Percentiles rank a stretch among this genome's conserved stretches.
phyloP scores from a whole-genome alignment of 495 filamentous ascomycete species.

The Penicillium psychrofluorescens region DNA sequence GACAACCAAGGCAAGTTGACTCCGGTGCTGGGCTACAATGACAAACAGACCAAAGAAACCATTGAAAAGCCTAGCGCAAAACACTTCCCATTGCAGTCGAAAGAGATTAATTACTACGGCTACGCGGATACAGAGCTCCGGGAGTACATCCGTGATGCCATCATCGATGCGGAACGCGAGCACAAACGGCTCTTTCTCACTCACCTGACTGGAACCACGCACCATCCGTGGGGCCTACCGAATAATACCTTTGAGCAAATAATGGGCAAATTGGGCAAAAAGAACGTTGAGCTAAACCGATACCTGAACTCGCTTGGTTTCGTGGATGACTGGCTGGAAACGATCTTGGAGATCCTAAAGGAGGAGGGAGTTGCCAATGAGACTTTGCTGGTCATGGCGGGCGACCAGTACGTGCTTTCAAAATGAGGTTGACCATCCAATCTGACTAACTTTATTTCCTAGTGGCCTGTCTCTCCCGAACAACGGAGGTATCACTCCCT shows the following conservation, averaged over 20 bases:
- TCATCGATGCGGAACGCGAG: conserved; percentile 25
- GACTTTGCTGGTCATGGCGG: conserved; percentile 35
- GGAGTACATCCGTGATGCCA: conserved; percentile 29
- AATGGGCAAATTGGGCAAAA: conserved; percentile 13
- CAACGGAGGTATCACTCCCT: conserved; percentile 21
- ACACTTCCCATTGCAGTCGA: conserved; percentile 15
- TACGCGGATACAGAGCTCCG: conserved; percentile 27
- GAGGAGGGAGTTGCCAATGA: conserved; percentile 31
- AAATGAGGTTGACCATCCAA: no score
- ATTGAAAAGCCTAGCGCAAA: conserved; percentile 17
- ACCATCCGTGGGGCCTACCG: conserved; percentile 33
- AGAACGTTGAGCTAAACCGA: conserved; percentile 27
- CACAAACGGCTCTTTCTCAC: conserved; percentile 34
- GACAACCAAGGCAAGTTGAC: conserved; percentile 24
- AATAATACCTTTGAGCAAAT: conserved; percentile 19
- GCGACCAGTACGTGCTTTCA: conserved; percentile 31
- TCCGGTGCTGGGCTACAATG: conserved; percentile 25
- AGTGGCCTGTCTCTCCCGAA: conserved; percentile 27
- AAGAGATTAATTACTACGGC: conserved; percentile 28
- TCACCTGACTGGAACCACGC: conserved; percentile 36
- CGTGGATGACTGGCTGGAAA: conserved; percentile 30
- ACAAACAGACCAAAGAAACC: conserved; percentile 15
- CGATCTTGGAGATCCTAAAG: conserved; percentile 28
- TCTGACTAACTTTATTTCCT: no score
- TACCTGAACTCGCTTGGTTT: conserved; percentile 35